Evolutionary conservation across 305 asterid genomes (phyloP), one percentile per base, ranked within the genome.

Genomic region (Striga hermonthica): DNA sequence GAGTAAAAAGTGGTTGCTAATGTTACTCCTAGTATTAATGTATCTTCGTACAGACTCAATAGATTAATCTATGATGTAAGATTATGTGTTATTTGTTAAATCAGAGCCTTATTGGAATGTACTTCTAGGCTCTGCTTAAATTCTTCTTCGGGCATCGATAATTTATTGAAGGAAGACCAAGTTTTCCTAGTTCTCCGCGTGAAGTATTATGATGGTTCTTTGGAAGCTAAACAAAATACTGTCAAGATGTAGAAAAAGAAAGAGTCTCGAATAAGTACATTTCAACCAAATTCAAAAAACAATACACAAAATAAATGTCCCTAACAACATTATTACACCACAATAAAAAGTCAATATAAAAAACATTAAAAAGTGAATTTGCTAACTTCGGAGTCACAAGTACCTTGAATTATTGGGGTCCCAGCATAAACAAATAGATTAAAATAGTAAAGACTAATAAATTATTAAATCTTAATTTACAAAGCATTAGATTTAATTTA

Each of bases 41-140:
- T 31, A 56, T 57, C 36, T 64, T 53, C 50, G 37, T 31, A 14
- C 41, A 47, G 37, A 59, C 43, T 68, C 47, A 49, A 40, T 38
- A 50, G 28, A 9, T 3, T 40, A 14, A 49, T 13, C 14, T 11
- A 57, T 12, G 57, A 41, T 48, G 49, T 59, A 31, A 44, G 31
- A 4, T 59, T 62, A 58, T 53, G 61, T 44, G 44, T 15, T 58
- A 12, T 57, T 41, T 60, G 53, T 47, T 31, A 57, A 60, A 58
- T 22, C 31, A 22, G 31, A 54, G 50, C 41, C 50, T 56, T 68
- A 60, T 50, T 41, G 66, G 37, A 66, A 61, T 68, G 48, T 67
- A 66, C 58, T 72, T 77, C 40, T 87, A 92, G 98, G 95, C 59
- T 77, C 85, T 92, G 97, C 97, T 67, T 89, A 71, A 92, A 87